Conservation (phyloP, 108 stramenopile genomes). For the Pseudonitzschia multiseries region DNA sequence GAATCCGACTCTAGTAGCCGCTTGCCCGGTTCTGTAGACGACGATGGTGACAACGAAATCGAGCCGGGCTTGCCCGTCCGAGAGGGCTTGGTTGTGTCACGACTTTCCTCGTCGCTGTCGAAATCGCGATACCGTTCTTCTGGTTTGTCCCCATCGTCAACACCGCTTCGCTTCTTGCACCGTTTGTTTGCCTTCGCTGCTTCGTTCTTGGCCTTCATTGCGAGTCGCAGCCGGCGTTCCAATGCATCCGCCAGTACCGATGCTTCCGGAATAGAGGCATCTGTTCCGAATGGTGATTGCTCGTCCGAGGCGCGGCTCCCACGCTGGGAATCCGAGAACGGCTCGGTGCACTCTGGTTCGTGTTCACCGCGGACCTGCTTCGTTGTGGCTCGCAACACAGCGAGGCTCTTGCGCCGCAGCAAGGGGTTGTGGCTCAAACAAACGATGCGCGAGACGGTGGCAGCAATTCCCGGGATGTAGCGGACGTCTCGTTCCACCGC, state of each 20-base stretch:
- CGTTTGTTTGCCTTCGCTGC: background rate
- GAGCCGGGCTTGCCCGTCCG: background rate
- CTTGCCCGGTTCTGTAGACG: background rate
- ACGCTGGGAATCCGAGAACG: too few species aligned
- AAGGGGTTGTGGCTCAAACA: background rate
- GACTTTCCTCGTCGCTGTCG: background rate
- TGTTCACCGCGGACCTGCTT: too few species aligned
- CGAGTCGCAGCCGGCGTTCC: slow-evolving; percentile 4
- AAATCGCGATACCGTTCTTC: slow-evolving; percentile 6
- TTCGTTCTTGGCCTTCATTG: background rate
- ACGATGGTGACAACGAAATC: background rate
- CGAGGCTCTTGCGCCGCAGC: background rate
- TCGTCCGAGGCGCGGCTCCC: too few species aligned
- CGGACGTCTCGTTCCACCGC: slow-evolving; percentile 65
- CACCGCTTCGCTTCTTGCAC: background rate
- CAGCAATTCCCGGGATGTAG: slow-evolving; percentile 65
- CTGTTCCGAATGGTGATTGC: background rate
- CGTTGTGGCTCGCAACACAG: background rate
- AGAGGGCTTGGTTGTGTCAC: background rate
- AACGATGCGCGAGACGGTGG: slow-evolving; percentile 58
- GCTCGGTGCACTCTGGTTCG: too few species aligned
- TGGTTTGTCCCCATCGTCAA: background rate
- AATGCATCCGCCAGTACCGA: background rate
- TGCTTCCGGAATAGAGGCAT: background rate
- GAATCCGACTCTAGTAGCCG: background rate